These are phyloP conservation scores for Globisporangium carolinianum DNA, from an alignment of 352 stramenopile species.

Conservation along the genomic window DNA sequence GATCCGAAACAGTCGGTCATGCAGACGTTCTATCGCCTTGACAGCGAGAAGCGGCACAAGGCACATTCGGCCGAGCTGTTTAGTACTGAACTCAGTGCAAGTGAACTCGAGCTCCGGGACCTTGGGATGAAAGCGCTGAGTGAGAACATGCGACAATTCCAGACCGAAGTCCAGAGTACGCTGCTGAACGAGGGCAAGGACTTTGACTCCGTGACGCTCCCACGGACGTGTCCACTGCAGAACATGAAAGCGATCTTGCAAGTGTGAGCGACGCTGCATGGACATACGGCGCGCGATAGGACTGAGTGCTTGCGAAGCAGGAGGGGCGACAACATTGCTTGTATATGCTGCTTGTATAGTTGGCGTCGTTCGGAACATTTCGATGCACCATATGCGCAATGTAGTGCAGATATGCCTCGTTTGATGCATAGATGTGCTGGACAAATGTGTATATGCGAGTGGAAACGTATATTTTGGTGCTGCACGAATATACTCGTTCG, in stretches of 20 bases:
- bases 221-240: conserved; percentile 3
- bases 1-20: neutral
- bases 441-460: too few relatives aligned
- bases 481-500: too few relatives aligned
- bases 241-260: neutral
- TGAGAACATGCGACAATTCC: conserved; percentile 8
- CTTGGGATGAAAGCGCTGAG: conserved; percentile 5
- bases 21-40: conserved; percentile 8
- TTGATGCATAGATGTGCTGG: too few relatives aligned
- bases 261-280: too few relatives aligned
- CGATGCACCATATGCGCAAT: too few relatives aligned
- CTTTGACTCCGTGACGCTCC: neutral
- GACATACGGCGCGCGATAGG: too few relatives aligned
- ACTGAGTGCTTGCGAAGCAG: too few relatives aligned
- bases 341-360: too few relatives aligned
- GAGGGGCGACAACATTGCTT: too few relatives aligned
- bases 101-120: neutral
- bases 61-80: neutral
- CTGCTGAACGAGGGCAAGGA: neutral
- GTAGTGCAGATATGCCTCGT: too few relatives aligned
- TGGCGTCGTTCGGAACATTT: too few relatives aligned
- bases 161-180: conserved; percentile 4
- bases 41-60: conserved; percentile 4
- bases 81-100: neutral
- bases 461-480: too few relatives aligned